Base-by-base conservation (phyloP, 352 stramenopile species). In the Phytophthora sansomeana region DNA sequence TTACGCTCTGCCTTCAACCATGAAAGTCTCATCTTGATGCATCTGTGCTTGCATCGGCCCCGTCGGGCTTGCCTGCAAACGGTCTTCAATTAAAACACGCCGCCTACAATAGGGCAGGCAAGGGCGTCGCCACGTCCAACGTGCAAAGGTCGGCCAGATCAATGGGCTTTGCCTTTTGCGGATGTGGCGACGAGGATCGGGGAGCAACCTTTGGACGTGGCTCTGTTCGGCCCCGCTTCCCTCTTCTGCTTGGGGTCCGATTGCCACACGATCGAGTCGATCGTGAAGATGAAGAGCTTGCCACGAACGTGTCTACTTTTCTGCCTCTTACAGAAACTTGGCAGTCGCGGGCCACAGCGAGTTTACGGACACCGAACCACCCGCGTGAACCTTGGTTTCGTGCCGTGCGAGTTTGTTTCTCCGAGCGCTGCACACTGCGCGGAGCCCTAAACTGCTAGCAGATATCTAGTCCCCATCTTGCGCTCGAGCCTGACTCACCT, bases 401-500 rank as follows among this genome's bases (percentile, higher is more conserved):
- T 38, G 9, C 33, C 29, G 35, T 35, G 49, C 17, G 4, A 42
- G 57, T 36, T 39, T 28, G 8, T 26, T 36, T 43, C 36, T 51
- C 52, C 21, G n/a, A 51, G 36, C 28, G 4, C n/a, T n/a, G n/a
- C n/a, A n/a, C n/a, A n/a, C 33, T 57, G 17, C 38, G 16, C 21
- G 38, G 16, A 62, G 26, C 36, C 32, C 47, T 65, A 51, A 53
- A 65, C 28, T 58, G 21, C 16, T 41, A 13, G 28, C 29, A 55
- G 39, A 61, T 55, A 67, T 67, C 33, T 58, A 58, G 52, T 68
- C 42, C 63, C 44, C 35, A 67, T 67, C 57, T 57, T 58, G 39
- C 19, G 53, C 38, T 57, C n/a, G 26, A 50, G 49, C 44, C 46
- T 63, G 49, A 67, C 64, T 67, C 48, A 65, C 41, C 14, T 41